Evolutionary conservation across 176 grass and related monocot genomes (phyloP).

Genomic region (Eremochloa ophiuroides): DNA sequence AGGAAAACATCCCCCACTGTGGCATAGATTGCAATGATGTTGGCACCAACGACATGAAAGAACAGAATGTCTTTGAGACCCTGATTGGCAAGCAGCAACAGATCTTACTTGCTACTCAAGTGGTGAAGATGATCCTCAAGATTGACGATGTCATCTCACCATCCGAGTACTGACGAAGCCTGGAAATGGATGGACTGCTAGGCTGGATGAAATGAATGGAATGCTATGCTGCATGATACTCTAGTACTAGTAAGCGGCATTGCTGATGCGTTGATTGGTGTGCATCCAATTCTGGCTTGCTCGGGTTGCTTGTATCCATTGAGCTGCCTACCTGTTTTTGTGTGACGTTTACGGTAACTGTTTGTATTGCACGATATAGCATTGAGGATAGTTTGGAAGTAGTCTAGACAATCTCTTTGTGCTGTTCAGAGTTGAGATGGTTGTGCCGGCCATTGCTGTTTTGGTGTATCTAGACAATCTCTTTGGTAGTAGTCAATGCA

Average conservation of each 20-base stretch:
- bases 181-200: not conserved
- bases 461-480: not conserved
- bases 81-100: constrained; percentile 81
- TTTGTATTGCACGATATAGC: not conserved
- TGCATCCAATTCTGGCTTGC: not conserved
- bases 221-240: not conserved
- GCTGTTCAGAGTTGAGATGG: not conserved
- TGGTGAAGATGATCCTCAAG: constrained; percentile 88
- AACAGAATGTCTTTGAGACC: constrained; percentile 65
- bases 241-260: not conserved
- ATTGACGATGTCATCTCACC: constrained; percentile 66
- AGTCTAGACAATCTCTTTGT: not conserved
- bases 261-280: not conserved
- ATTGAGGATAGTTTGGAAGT: not conserved
- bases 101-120: constrained; percentile 64
- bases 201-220: not conserved
- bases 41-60: constrained; percentile 60
- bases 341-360: not conserved
- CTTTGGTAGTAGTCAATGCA: not conserved
- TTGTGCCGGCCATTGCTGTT: not conserved
- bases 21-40: constrained; percentile 67
- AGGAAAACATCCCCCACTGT: constrained; percentile 62
- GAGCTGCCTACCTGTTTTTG: constrained; percentile 11
- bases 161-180: constrained; percentile 41
- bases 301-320: not conserved